Evolutionary conservation across 2,329 filamentous ascomycete species (phyloP).

Genomic region (Alternaria tenuissima): DNA sequence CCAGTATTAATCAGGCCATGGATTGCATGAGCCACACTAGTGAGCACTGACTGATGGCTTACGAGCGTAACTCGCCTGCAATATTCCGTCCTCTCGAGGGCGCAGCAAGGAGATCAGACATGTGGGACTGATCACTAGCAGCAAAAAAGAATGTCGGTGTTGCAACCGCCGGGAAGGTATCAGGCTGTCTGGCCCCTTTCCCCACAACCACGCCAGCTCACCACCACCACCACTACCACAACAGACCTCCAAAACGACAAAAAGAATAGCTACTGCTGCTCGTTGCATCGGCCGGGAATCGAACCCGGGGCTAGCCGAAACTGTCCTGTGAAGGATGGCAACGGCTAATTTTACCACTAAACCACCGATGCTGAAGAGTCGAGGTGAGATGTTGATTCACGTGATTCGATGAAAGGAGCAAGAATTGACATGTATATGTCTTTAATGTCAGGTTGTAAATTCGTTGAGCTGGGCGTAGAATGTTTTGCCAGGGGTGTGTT

Average conservation of each 20-base stretch:
- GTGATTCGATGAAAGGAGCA: conserved; percentile 1
- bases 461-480: too few relatives aligned
- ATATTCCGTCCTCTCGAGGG: not conserved
- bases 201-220: not conserved
- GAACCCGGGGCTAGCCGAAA: conserved; percentile 23
- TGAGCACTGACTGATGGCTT: not conserved
- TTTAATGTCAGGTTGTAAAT: too few relatives aligned
- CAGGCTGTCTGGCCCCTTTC: not conserved
- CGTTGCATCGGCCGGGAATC: conserved; percentile 11
- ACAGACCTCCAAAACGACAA: not conserved
- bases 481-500: not conserved
- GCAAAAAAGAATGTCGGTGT: not conserved
- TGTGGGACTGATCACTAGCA: not conserved
- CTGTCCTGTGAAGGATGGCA: conserved; percentile 13
- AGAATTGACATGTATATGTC: too few relatives aligned
- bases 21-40: not conserved
- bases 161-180: conserved; percentile 7
- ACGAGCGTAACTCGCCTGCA: not conserved
- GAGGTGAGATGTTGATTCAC: not conserved
- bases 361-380: conserved; percentile 17
- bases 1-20: not conserved
- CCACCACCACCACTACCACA: not conserved
- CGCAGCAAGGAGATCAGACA: not conserved
- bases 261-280: not conserved
- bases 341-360: conserved; percentile 27